These are phyloP conservation scores for Boletus reticuloceps DNA, from an alignment of 768 basidiomycete species.

Conservation along the genomic window DNA sequence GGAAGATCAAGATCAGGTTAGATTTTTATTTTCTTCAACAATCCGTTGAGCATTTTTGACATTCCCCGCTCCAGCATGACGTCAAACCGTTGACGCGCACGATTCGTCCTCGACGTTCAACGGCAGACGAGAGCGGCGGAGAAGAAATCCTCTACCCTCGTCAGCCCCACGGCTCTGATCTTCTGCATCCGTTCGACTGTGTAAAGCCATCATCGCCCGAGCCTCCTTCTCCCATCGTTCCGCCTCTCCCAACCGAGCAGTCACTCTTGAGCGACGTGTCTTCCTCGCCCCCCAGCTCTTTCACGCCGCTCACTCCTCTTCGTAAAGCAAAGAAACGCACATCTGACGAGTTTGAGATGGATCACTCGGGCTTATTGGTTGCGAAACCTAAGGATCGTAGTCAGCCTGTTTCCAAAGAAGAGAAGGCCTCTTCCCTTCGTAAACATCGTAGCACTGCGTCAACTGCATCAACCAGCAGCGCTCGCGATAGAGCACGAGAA, in stretches of 20 bases:
- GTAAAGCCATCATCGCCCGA: constrained; percentile 31
- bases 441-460: constrained; percentile 74
- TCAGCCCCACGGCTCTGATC: constrained; percentile 38
- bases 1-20: constrained; percentile 69
- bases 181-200: constrained; percentile 32
- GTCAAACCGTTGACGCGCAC: constrained; percentile 45
- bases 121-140: constrained; percentile 82
- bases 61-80: constrained; percentile 37
- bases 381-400: constrained; percentile 44
- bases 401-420: constrained; percentile 41
- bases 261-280: constrained; percentile 28
- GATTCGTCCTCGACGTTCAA: constrained; percentile 60
- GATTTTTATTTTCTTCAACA: constrained; percentile 12
- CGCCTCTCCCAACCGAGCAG: constrained; percentile 32
- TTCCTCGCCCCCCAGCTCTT: constrained; percentile 64
- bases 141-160: constrained; percentile 90
- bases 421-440: constrained; percentile 47
- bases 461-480: constrained; percentile 37
- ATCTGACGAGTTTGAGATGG: constrained; percentile 81
- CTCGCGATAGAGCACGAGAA: constrained; percentile 48
- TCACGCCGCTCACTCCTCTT: constrained; percentile 38
- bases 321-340: constrained; percentile 71
- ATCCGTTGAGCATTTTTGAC: not conserved
- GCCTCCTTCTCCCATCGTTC: constrained; percentile 25
- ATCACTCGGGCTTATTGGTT: constrained; percentile 60